Evolutionary conservation across 106 monocot genomes (phyloP).

Genomic region (Allium sativum): DNA sequence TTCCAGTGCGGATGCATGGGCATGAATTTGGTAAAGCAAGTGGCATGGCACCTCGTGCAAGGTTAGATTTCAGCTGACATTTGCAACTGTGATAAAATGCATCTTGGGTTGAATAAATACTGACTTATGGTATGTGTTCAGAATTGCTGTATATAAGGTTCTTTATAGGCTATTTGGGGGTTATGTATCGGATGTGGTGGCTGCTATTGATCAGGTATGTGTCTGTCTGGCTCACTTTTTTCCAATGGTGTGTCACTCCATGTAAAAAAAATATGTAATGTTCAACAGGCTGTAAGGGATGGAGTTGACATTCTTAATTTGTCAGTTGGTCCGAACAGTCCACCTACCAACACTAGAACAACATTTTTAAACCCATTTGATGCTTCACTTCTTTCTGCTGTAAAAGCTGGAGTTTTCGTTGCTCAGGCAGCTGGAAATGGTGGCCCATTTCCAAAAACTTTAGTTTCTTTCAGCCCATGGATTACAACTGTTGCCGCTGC

Average conservation of each 20-base stretch:
- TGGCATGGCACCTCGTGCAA: constrained; percentile 99
- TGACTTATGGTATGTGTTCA: constrained; percentile 10
- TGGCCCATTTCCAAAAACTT: constrained; percentile 87
- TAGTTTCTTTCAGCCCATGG: constrained; percentile 98
- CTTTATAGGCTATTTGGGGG: constrained; percentile 97
- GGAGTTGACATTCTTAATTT: constrained; percentile 96
- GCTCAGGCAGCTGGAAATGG: constrained; percentile 97
- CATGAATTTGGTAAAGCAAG: constrained; percentile 93
- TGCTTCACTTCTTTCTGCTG: constrained; percentile 89
- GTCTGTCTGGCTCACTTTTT: background rate
- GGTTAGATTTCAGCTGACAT: constrained; percentile 25
- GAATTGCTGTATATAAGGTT: constrained; percentile 96
- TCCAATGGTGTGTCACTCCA: background rate
- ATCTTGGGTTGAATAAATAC: background rate
- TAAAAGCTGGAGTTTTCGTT: constrained; percentile 98
- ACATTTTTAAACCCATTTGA: constrained; percentile 98
- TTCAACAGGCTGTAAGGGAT: constrained; percentile 89
- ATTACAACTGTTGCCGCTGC: constrained; percentile 96
- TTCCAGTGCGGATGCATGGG: constrained; percentile 83
- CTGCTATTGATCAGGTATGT: constrained; percentile 92
- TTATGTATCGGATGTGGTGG: constrained; percentile 93
- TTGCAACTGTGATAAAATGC: background rate
- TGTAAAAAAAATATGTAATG: background rate
- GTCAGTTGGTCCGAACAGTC: constrained; percentile 95
- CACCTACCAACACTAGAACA: constrained; percentile 68